These are phyloP conservation scores for Zygotorulaspora sp. DNA, from an alignment of 805 yeast species.

Conservation along the genomic window DNA sequence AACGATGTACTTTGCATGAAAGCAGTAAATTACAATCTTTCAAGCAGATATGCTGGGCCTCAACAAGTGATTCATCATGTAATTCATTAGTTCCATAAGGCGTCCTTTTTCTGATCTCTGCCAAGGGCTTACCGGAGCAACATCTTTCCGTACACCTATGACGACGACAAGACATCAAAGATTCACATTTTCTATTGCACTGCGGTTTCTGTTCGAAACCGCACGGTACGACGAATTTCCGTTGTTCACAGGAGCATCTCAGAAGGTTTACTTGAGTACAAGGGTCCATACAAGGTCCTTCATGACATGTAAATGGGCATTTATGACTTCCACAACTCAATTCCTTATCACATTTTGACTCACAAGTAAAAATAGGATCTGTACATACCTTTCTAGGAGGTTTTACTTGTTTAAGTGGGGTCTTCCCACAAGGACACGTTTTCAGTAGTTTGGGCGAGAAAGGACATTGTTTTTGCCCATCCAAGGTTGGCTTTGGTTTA, in stretches of 20 bases:
- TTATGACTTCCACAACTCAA: conserved; percentile 67
- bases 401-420: conserved; percentile 39
- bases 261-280: conserved; percentile 52
- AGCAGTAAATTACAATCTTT: conserved; percentile 57
- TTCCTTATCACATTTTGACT: conserved; percentile 53
- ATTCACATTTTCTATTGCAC: conserved; percentile 70
- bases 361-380: conserved; percentile 79
- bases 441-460: conserved; percentile 54
- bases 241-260: conserved; percentile 60
- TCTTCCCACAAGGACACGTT: conserved; percentile 79
- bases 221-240: conserved; percentile 61
- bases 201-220: conserved; percentile 51
- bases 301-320: conserved; percentile 70
- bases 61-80: conserved; percentile 56
- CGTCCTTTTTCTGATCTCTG: conserved; percentile 46
- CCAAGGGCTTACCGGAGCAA: conserved; percentile 63
- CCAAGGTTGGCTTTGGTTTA: conserved; percentile 29
- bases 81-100: conserved; percentile 32
- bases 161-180: conserved; percentile 70
- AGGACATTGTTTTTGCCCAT: conserved; percentile 47
- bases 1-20: conserved; percentile 63
- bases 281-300: conserved; percentile 64
- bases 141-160: conserved; percentile 70
- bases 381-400: conserved; percentile 54
- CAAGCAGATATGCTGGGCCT: conserved; percentile 71